A percentile compares a stretch with the other conserved stretches of the same genome.
Conservation (phyloP, 225 moss, liverwort and hornwort genomes). For the Climacium dendroides region DNA sequence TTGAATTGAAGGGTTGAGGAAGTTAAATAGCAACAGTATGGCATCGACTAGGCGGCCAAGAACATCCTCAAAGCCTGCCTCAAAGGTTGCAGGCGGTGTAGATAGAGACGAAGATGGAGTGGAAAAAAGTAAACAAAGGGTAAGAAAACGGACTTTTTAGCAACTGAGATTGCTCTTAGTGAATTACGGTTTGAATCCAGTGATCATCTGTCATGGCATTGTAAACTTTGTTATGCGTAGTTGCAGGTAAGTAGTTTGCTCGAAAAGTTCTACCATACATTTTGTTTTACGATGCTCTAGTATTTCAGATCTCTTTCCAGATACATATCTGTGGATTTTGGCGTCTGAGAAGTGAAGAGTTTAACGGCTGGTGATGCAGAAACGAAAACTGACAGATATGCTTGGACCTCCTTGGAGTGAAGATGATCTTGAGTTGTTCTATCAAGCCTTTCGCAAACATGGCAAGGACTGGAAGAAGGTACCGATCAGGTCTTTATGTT, state of each 20-base stretch:
- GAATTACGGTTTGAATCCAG: neutral
- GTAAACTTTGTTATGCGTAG: neutral
- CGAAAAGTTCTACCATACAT: neutral
- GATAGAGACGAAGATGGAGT: conserved; percentile 57
- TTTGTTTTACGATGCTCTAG: neutral
- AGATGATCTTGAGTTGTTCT: conserved; percentile 82
- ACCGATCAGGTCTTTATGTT: neutral
- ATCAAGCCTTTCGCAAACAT: conserved; percentile 75
- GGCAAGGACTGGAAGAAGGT: conserved; percentile 99
- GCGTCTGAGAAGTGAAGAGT: neutral
- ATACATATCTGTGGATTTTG: neutral
- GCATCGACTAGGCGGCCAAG: conserved; percentile 80
- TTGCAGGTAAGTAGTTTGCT: neutral
- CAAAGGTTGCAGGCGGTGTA: conserved; percentile 39
- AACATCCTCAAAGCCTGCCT: conserved; percentile 47
- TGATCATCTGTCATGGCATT: neutral
- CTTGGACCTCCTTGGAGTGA: conserved; percentile 93
- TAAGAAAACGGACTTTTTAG: conserved; percentile 18
- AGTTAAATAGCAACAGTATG: conserved; percentile 20
- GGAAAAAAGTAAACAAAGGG: conserved; percentile 72
- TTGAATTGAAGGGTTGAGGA: conserved; percentile 10
- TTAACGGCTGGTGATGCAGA: conserved; percentile 38
- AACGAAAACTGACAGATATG: conserved; percentile 83
- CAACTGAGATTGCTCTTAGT: neutral
- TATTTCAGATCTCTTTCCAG: neutral